Percentiles rank a stretch among this genome's conserved stretches.
Conservation (phyloP, 2,329 filamentous ascomycete genomes). For the Ophiosphaerella narmari region DNA sequence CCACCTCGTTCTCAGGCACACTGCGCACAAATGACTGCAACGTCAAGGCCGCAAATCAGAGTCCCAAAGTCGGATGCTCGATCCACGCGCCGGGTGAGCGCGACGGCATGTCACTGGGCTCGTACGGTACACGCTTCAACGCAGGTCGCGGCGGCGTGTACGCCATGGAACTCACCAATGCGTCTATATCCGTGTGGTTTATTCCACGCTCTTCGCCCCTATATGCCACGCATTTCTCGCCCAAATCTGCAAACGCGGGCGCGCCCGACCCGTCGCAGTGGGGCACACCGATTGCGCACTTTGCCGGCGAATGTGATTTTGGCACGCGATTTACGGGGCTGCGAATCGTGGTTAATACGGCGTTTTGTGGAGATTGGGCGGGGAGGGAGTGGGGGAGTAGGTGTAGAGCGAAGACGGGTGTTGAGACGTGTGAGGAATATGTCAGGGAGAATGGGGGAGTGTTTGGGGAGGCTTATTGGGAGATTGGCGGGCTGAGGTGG, state of each 20-base stretch:
- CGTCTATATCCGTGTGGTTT: constrained; percentile 50
- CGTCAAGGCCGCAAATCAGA: constrained; percentile 32
- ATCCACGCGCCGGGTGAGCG: constrained; percentile 8
- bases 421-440: constrained; percentile 48
- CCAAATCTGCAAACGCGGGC: neutral
- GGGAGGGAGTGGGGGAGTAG: constrained; percentile 60
- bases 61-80: constrained; percentile 42
- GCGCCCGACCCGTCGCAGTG: constrained; percentile 23
- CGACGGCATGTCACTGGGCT: constrained; percentile 10
- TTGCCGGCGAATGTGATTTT: constrained; percentile 57
- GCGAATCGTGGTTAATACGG: constrained; percentile 52
- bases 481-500: constrained; percentile 38
- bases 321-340: constrained; percentile 31
- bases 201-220: constrained; percentile 39
- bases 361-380: constrained; percentile 61
- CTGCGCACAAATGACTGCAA: constrained; percentile 55
- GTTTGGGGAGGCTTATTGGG: constrained; percentile 42
- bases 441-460: constrained; percentile 35
- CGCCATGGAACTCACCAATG: constrained; percentile 45
- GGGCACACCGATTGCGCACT: constrained; percentile 39
- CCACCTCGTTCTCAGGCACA: constrained; percentile 47
- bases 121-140: constrained; percentile 45
- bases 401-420: constrained; percentile 48
- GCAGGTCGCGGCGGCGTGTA: constrained; percentile 45
- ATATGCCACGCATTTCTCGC: neutral